Base-by-base conservation (phyloP, 495 filamentous ascomycete species). In the Penicillium tannophilum region DNA sequence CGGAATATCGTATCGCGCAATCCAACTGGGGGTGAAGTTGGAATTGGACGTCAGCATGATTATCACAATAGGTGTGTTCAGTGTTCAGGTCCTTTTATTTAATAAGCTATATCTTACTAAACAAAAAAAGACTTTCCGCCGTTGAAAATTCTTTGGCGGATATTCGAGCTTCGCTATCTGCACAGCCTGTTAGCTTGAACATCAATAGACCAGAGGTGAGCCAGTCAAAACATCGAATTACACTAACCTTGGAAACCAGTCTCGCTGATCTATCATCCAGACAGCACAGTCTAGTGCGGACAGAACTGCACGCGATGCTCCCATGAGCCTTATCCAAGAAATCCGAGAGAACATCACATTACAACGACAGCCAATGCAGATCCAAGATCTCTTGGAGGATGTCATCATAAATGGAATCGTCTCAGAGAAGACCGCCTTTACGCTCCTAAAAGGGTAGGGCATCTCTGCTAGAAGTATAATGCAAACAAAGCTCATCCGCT, bases 291-390 rank as follows among this genome's bases (percentile, higher is more conserved):
- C 55, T 1, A 48, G 26, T 17, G 52, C 45, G 16, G 62, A 64
- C 11, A 30, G 42, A 49, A 64, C 62, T 12, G 51, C 62, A 5
- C 58, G 62, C n/a, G 45, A 64, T 56, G 62, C 62, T 9, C 62
- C 62, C 2, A 61, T 64, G 62, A 64, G 55, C 31, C 62, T 61
- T 6, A 64, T 61, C 17, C 58, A 64, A 56, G 58, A 64, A 31
- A 57, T 61, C 10, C 47, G 59, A 52, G 58, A 61, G 5, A 64
- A 61, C 26, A 64, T 61, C 3, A 51, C 55, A 17, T 36, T 56
- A 14, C 53, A 53, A 2, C 23, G 31, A 30, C 45, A 64, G 24
- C 51, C 51, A 36, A 46, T 33, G 16, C 35, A 39, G 6, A 39
- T 42, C 6, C 50, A 55, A 10, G 58, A 58, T 43, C 17, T 45